These are phyloP conservation scores for Xylaria sp. DNA, from an alignment of 2,329 filamentous ascomycete species.

Conservation along the genomic window DNA sequence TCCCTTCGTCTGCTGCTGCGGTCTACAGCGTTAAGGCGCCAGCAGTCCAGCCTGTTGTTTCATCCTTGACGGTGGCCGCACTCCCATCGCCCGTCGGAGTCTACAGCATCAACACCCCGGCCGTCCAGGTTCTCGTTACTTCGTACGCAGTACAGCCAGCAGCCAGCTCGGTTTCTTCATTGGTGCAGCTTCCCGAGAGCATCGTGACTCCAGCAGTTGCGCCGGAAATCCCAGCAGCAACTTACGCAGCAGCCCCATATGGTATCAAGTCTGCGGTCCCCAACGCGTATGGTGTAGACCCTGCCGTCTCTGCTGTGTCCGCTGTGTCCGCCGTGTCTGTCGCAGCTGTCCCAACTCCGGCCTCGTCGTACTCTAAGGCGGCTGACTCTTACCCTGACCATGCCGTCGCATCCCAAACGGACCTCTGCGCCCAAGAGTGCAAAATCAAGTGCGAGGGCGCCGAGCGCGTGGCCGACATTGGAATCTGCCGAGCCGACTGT, in stretches of 20 bases:
- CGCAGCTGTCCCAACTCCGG: neutral
- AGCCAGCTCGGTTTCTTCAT: neutral
- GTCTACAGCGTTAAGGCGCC: neutral
- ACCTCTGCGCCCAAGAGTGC: neutral
- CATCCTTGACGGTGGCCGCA: neutral
- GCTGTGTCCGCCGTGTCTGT: neutral
- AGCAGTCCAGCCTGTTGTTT: neutral
- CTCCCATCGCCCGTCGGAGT: too few species aligned
- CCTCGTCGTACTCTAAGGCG: neutral
- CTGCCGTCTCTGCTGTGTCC: neutral
- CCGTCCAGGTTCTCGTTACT: neutral
- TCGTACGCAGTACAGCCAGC: neutral
- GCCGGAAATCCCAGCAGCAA: neutral
- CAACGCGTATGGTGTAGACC: neutral
- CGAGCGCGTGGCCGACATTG: neutral
- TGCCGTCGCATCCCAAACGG: neutral
- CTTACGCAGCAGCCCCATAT: neutral
- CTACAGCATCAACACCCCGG: neutral
- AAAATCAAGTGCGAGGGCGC: neutral
- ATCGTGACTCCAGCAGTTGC: constrained; percentile 8
- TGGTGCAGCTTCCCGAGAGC: neutral
- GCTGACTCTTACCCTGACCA: neutral
- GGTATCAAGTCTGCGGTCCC: neutral
- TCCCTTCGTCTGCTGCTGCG: neutral
- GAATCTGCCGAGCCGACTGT: neutral